A percentile compares a stretch with the other conserved stretches of the same genome.
These are phyloP conservation scores for Camellia oleifera DNA, from an alignment of 179 eudicot species.

Conservation along the genomic window DNA sequence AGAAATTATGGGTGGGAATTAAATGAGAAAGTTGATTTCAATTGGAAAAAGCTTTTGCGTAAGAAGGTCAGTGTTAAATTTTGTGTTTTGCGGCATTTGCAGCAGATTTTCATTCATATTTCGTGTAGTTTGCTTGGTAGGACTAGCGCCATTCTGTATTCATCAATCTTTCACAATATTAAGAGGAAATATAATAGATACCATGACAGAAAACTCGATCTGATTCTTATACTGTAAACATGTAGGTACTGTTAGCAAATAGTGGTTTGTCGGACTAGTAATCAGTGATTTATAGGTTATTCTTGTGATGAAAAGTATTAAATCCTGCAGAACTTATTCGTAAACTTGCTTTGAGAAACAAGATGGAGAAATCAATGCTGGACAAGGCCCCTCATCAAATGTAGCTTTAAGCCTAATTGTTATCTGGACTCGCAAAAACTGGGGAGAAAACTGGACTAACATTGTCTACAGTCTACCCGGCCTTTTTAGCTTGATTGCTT, in stretches of 20 bases:
- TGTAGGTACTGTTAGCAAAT: not conserved
- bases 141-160: not conserved
- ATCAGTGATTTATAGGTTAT: not conserved
- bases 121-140: not conserved
- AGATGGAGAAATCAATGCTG: not conserved
- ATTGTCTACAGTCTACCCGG: not conserved
- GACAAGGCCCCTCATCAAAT: not conserved
- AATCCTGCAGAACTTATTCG: not conserved
- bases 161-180: not conserved
- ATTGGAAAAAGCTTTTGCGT: conserved; percentile 91
- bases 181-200: not conserved
- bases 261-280: not conserved
- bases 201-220: not conserved
- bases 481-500: not conserved
- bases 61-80: conserved; percentile 68
- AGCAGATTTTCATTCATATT: not conserved
- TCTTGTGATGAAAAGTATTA: not conserved
- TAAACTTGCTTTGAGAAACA: not conserved
- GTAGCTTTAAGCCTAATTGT: not conserved
- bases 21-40: conserved; percentile 76
- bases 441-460: not conserved
- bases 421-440: not conserved
- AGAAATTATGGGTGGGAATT: conserved; percentile 88
- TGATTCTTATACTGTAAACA: not conserved
- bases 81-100: conserved; percentile 14